These are phyloP conservation scores for Cardamine occulta DNA, from an alignment of 345 rosid species.

Conservation along the genomic window DNA sequence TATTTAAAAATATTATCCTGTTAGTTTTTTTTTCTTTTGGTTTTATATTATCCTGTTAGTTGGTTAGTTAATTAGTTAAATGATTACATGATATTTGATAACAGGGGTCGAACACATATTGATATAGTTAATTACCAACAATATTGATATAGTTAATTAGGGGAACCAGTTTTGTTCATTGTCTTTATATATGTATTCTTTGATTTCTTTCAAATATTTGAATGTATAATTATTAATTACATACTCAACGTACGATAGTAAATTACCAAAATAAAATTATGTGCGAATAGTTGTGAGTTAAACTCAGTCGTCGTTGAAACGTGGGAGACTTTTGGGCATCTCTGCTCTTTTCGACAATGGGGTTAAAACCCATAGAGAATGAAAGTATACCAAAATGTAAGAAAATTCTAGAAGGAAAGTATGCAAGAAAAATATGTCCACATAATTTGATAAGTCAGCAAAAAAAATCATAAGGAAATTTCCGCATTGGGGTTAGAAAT, in stretches of 20 bases:
- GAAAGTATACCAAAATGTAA: neutral
- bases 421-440: neutral
- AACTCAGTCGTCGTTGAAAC: neutral
- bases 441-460: neutral
- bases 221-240: neutral
- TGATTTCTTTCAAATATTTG: neutral
- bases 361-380: neutral
- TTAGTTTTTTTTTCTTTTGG: slow-evolving; percentile 10
- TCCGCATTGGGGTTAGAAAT: neutral
- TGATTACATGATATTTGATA: slow-evolving; percentile 28
- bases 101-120: neutral
- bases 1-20: slow-evolving; percentile 39
- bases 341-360: neutral
- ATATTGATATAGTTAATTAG: slow-evolving; percentile 7
- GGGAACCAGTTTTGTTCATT: slow-evolving; percentile 9
- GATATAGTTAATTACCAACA: neutral
- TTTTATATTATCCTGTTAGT: slow-evolving; percentile 38
- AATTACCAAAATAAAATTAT: neutral
- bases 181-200: neutral
- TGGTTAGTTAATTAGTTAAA: slow-evolving; percentile 45
- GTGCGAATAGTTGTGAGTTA: neutral
- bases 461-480: neutral
- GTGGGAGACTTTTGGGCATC: neutral
- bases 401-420: neutral
- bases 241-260: neutral